These are phyloP conservation scores for Zygosaccharomyces bailii DNA, from an alignment of 805 yeast species.

Conservation along the genomic window DNA sequence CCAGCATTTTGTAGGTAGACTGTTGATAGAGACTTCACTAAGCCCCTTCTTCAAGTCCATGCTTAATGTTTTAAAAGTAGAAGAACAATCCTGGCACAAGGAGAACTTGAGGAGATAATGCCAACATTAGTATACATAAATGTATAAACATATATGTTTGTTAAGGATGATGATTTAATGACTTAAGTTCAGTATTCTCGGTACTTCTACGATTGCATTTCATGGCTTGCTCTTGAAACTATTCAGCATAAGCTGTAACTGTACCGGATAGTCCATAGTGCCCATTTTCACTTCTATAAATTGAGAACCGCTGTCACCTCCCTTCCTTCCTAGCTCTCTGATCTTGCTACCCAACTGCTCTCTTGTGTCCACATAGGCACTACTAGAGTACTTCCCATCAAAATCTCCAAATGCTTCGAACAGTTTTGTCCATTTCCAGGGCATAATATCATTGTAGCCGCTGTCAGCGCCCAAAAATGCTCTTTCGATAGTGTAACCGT, in stretches of 20 bases:
- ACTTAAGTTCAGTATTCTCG: no score
- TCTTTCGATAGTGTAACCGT: constrained; percentile 89
- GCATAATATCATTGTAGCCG: constrained; percentile 74
- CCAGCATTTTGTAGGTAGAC: constrained; percentile 24
- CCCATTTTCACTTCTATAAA: constrained; percentile 60
- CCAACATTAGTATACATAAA: background rate
- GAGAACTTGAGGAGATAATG: background rate
- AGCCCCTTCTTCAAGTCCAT: constrained; percentile 14
- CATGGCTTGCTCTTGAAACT: constrained; percentile 2
- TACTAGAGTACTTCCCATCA: constrained; percentile 33
- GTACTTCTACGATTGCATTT: no score
- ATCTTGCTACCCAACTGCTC: constrained; percentile 41
- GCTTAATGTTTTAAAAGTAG: constrained; percentile 5
- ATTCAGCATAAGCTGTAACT: constrained; percentile 46
- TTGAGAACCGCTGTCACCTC: constrained; percentile 40
- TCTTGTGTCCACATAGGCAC: constrained; percentile 37
- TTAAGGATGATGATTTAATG: no score
- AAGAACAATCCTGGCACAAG: background rate
- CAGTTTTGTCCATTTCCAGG: constrained; percentile 77
- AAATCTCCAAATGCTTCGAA: constrained; percentile 62
- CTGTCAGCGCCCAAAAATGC: constrained; percentile 75
- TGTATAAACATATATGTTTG: no score
- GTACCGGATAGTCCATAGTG: constrained; percentile 61
- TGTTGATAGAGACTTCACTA: constrained; percentile 16
- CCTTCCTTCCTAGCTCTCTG: constrained; percentile 35